Evolutionary conservation across 169 alveolate species (phyloP).

Genomic region (Plasmodium vivax): DNA sequence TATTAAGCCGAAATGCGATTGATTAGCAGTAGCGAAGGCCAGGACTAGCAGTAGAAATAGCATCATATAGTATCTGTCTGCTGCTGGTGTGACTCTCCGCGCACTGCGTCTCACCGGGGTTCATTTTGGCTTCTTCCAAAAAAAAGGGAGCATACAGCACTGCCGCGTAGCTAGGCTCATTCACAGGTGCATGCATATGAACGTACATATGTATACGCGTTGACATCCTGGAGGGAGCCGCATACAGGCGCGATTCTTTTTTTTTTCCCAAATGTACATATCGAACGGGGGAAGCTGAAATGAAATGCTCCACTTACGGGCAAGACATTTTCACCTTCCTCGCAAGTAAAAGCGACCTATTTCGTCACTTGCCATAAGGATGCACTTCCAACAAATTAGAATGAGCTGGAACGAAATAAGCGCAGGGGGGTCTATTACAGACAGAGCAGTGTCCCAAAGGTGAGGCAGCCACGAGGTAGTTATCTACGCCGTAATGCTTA

Average conservation of each 20-base stretch:
- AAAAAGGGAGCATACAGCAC: neutral
- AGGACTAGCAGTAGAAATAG: slow-evolving; percentile 35
- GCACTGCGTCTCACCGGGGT: slow-evolving; percentile 3
- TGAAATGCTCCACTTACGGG: neutral
- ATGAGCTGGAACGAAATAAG: neutral
- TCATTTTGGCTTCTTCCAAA: slow-evolving; percentile 13
- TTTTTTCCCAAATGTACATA: neutral
- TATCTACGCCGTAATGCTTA: neutral
- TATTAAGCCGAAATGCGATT: slow-evolving; percentile 34
- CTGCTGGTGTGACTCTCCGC: neutral
- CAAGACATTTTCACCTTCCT: neutral
- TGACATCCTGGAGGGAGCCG: neutral
- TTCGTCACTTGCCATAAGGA: neutral
- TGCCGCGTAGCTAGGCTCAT: neutral
- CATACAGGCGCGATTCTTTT: neutral
- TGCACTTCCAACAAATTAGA: neutral
- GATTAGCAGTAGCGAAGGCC: neutral
- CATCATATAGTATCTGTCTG: slow-evolving; percentile 45
- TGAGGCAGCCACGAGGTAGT: neutral
- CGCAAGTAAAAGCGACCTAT: neutral
- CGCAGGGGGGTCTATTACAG: neutral
- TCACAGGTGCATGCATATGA: neutral
- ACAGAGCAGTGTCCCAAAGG: neutral
- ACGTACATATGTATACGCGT: neutral
- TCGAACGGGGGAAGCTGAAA: neutral